phyloP scores from a whole-genome alignment of 306 rosid species.

The Medicago arabica region DNA sequence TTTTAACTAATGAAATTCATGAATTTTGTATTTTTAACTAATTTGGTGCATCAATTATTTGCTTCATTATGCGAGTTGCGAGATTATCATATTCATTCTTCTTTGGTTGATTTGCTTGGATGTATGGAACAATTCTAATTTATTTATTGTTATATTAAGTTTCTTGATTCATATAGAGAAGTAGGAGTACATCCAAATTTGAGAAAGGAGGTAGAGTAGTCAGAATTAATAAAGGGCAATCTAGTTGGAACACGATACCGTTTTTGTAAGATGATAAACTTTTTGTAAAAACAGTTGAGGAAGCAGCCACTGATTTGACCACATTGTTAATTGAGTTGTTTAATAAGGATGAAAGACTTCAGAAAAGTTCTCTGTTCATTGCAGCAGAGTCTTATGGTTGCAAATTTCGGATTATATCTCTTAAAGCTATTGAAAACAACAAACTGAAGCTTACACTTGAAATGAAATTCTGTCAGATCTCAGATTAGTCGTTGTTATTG shows the following conservation, averaged over 20 bases:
- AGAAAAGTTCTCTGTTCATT: conserved; percentile 71
- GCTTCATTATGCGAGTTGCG: too few species aligned
- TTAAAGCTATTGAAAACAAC: conserved; percentile 61
- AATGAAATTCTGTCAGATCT: conserved; percentile 47
- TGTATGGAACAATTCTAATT: too few species aligned
- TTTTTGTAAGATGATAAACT: conserved; percentile 60
- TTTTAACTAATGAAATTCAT: too few species aligned
- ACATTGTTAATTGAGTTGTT: conserved; percentile 63
- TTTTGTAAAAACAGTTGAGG: conserved; percentile 72
- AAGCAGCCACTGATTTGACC: conserved; percentile 80
- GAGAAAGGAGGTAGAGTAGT: too few species aligned
- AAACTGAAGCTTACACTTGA: conserved; percentile 63
- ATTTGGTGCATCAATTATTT: too few species aligned
- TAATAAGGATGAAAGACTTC: conserved; percentile 60
- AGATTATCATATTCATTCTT: too few species aligned
- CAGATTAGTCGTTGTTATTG: neutral
- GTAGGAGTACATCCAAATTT: too few species aligned
- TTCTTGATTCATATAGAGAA: too few species aligned
- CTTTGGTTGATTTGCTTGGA: too few species aligned
- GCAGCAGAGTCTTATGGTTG: conserved; percentile 97
- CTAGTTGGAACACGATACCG: conserved; percentile 95
- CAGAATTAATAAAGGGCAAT: conserved; percentile 58
- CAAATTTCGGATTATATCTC: conserved; percentile 67
- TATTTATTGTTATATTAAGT: too few species aligned
- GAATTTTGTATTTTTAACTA: too few species aligned